Evolutionary conservation across 202 grass and related monocot genomes (phyloP).

Genomic region (Schoenoplectus triqueter): DNA sequence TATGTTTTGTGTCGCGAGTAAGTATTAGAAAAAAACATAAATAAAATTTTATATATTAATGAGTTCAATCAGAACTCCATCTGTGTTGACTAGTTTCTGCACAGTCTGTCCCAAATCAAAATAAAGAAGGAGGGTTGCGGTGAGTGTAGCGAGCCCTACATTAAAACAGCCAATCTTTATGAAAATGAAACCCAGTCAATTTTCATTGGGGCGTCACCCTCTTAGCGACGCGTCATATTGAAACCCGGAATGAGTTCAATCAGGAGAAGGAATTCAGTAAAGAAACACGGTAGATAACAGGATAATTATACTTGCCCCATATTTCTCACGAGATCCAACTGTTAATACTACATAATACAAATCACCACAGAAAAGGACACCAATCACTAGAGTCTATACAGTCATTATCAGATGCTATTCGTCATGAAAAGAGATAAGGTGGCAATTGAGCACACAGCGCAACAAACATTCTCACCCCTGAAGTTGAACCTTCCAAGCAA

Average conservation of each 20-base stretch:
- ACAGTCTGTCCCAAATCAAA: too few species aligned
- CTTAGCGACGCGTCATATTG: too few species aligned
- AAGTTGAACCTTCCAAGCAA: conserved; percentile 17
- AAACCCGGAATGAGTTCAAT: neutral
- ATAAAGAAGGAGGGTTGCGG: too few species aligned
- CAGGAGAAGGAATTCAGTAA: conserved; percentile 2
- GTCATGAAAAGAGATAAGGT: neutral
- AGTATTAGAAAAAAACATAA: neutral
- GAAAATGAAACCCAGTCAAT: too few species aligned
- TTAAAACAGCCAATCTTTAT: too few species aligned
- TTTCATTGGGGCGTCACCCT: too few species aligned
- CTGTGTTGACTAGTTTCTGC: too few species aligned
- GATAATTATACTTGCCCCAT: neutral
- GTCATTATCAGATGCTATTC: conserved; percentile 4
- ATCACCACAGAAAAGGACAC: conserved; percentile 20
- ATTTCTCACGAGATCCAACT: neutral
- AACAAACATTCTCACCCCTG: conserved; percentile 8
- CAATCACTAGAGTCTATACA: conserved; percentile 1
- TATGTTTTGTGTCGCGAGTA: neutral
- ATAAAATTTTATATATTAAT: neutral
- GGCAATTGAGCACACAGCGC: neutral
- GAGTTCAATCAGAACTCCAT: neutral
- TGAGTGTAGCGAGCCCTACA: too few species aligned
- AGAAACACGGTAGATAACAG: neutral
- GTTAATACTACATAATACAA: neutral